Percentiles rank a stretch among this genome's conserved stretches.
Evolutionary conservation across 805 yeast genomes (phyloP).

Genomic region (Nakazawaea anatomiae): DNA sequence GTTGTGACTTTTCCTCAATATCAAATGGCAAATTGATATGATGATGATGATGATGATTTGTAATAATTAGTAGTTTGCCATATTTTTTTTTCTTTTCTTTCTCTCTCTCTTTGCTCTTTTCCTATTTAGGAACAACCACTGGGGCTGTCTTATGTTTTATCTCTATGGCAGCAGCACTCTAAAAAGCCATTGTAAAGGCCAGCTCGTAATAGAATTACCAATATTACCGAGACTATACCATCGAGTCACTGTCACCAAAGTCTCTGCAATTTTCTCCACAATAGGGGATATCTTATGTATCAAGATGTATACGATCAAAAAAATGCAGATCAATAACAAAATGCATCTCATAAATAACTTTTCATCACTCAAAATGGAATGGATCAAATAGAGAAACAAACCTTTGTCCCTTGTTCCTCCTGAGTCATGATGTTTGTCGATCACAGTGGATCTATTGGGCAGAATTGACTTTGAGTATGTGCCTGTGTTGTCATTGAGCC

Average conservation of each 20-base stretch:
- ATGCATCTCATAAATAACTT: not conserved
- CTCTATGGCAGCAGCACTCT: not conserved
- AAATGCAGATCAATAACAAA: not conserved
- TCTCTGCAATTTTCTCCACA: not conserved
- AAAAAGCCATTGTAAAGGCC: not conserved
- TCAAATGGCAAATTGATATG: too few relatives aligned
- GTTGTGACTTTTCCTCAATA: too few relatives aligned
- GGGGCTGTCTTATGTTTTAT: not conserved
- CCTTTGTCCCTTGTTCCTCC: not conserved
- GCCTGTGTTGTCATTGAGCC: too few relatives aligned
- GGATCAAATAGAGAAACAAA: not conserved
- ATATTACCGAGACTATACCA: conserved; percentile 3
- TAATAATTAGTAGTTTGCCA: too few relatives aligned
- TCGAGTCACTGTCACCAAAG: not conserved
- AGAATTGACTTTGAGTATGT: too few relatives aligned
- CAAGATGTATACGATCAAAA: not conserved
- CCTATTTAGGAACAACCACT: not conserved
- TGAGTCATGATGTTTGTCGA: not conserved
- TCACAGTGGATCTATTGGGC: not conserved
- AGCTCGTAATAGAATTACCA: not conserved
- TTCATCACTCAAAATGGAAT: not conserved
- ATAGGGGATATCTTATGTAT: not conserved
- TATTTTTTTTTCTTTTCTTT: too few relatives aligned
- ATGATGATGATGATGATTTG: too few relatives aligned
- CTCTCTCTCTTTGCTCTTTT: not conserved